A percentile compares a stretch with the other conserved stretches of the same genome.
These are phyloP conservation scores for Psilocybe mexicana DNA, from an alignment of 1,284 basidiomycete genomes.

Conservation along the genomic window DNA sequence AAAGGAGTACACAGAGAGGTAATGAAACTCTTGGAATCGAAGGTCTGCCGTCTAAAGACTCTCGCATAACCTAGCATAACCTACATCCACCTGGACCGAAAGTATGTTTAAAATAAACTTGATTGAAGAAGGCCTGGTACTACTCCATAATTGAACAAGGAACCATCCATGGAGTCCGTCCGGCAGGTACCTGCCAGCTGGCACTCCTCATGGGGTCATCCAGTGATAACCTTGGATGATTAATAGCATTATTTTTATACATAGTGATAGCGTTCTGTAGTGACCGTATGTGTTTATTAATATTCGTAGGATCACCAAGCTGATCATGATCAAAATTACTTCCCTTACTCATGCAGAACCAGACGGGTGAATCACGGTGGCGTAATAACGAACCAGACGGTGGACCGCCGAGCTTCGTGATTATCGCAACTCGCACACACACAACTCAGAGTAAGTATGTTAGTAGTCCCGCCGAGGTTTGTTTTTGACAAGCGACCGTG, in stretches of 20 bases:
- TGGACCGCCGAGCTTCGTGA: not conserved
- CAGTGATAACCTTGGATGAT: not conserved
- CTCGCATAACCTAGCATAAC: not conserved
- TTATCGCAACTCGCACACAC: not conserved
- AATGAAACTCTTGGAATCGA: not conserved
- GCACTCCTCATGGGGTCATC: not conserved
- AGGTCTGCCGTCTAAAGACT: not conserved
- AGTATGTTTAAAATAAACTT: not conserved
- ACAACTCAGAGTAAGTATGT: not conserved
- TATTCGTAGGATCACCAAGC: not conserved
- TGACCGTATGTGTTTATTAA: not conserved
- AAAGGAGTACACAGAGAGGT: not conserved
- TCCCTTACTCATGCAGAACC: not conserved
- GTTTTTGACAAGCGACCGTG: not conserved
- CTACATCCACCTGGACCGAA: not conserved
- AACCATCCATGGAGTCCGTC: not conserved
- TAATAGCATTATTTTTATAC: too few relatives aligned
- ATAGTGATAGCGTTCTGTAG: not conserved
- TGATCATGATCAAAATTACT: not conserved
- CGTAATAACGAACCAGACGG: not conserved
- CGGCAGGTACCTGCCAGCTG: not conserved
- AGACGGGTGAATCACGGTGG: not conserved
- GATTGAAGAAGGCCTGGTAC: not conserved
- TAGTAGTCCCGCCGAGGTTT: not conserved
- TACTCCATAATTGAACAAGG: not conserved